Evolutionary conservation across 495 filamentous ascomycete species (phyloP), one percentile per base, ranked within the genome.

Genomic region (Hypoxylon fragiforme): DNA sequence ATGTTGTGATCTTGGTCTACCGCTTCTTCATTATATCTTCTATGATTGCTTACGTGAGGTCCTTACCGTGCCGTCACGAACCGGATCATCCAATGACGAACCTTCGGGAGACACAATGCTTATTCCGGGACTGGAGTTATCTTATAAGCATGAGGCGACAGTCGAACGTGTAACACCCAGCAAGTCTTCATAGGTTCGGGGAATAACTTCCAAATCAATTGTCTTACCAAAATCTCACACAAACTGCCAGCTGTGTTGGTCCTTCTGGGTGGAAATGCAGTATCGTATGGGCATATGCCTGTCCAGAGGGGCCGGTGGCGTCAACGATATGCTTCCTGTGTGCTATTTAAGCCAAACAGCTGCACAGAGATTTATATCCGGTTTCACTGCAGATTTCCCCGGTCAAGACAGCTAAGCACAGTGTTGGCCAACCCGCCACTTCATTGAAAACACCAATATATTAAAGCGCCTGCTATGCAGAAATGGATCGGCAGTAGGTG

Each of bases 71-170:
- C 9, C 24, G 9, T 28, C 24, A 28, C 9, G 4, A 28, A 28
- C 24, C 24, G 24, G 24, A 4, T 9, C 24, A 9, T 28, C 24
- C 24, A 28, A 28, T 28, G 24, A 28, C 24, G 9, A 4, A 28
- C 9, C 24, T 9, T 9, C 9, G 24, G 24, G 9, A 28, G 24
- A 28, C 4, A 28, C 24, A 28, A 28, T 28, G 4, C 24, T 9
- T 28, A 28, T 28, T 28, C 24, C 34, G 38, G 44, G 50, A 44
- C 31, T 35, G 13, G 14, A 51, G 24, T 28, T 9, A 9, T 28
- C 24, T 28, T 9, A 28, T 28, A 28, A 28, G 9, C 24, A 28
- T 4, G 24, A 28, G 9, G 9, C 24, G 9, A 4, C 4, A 28
- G 4, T 4, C 24, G 9, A 28, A 28, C 9, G 24, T 28, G 24